phyloP scores from a whole-genome alignment of 306 rosid species.

The Casuarina equisetifolia region DNA sequence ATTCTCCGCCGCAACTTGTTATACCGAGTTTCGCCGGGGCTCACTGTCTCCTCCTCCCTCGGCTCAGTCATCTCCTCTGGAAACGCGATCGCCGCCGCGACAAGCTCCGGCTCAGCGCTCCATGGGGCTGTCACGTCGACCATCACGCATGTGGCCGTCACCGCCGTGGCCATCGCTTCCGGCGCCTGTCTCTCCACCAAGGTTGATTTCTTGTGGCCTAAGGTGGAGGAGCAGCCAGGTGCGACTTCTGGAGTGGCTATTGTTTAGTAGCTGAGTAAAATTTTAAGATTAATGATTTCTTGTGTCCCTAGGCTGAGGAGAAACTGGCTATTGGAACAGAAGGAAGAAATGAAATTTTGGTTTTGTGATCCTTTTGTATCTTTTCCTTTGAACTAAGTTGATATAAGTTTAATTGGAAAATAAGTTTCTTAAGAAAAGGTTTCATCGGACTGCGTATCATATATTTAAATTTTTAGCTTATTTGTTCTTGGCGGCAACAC shows the following conservation, averaged over 20 bases:
- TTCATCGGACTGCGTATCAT: no score
- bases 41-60: slow-evolving; percentile 54
- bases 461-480: neutral
- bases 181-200: slow-evolving; percentile 97
- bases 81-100: slow-evolving; percentile 76
- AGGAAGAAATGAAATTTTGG: no score
- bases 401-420: neutral
- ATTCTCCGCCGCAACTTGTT: slow-evolving; percentile 51
- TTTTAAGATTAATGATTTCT: no score
- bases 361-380: neutral
- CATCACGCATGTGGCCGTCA: slow-evolving; percentile 92
- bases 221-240: slow-evolving; percentile 84
- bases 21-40: slow-evolving; percentile 41
- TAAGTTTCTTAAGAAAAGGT: neutral
- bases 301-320: neutral
- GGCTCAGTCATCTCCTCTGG: slow-evolving; percentile 59
- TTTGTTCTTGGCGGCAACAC: neutral
- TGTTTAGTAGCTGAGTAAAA: no score
- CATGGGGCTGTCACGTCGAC: slow-evolving; percentile 91
- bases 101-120: slow-evolving; percentile 50
- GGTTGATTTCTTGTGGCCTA: slow-evolving; percentile 95
- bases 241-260: neutral
- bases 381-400: neutral
- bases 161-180: slow-evolving; percentile 95
- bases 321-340: neutral